phyloP scores from a whole-genome alignment of 108 stramenopile genomes.

The Cyclostephanos tholiformis region DNA sequence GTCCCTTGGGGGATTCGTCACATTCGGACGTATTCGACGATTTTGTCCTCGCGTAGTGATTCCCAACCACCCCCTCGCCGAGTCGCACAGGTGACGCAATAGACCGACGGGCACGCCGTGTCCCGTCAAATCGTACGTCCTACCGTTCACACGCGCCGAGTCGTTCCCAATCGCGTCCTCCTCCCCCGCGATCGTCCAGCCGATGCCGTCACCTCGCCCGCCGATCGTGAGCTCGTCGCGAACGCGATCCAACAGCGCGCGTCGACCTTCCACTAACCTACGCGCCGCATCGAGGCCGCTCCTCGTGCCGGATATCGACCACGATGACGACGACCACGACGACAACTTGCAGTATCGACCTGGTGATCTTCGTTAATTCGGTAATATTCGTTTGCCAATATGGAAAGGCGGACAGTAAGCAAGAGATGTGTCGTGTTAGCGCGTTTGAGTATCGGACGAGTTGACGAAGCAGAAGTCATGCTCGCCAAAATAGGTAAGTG shows the following conservation, averaged over 20 bases:
- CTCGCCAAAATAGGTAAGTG: too few relatives aligned
- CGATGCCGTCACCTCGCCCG: neutral
- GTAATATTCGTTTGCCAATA: too few relatives aligned
- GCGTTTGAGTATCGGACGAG: too few relatives aligned
- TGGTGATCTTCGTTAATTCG: neutral
- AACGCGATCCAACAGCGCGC: constrained; percentile 17
- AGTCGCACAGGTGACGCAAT: constrained; percentile 11
- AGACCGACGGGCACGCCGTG: constrained; percentile 35
- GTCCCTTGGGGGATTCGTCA: too few relatives aligned
- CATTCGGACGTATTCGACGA: neutral
- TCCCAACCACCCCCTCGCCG: constrained; percentile 21
- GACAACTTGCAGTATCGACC: neutral
- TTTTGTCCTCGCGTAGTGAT: neutral
- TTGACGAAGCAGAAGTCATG: too few relatives aligned
- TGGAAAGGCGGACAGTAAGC: too few relatives aligned
- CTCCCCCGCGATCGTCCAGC: neutral
- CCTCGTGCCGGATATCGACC: constrained; percentile 6
- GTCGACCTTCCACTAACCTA: constrained; percentile 25
- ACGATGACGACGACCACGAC: neutral
- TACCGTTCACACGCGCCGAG: neutral
- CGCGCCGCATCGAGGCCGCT: constrained; percentile 32
- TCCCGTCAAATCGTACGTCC: constrained; percentile 22
- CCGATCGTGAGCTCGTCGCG: neutral
- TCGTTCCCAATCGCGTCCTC: neutral
- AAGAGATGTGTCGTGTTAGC: too few relatives aligned